Base-by-base conservation (phyloP, 768 basidiomycete genomes). In the Pleurotus salmoneostramineus region DNA sequence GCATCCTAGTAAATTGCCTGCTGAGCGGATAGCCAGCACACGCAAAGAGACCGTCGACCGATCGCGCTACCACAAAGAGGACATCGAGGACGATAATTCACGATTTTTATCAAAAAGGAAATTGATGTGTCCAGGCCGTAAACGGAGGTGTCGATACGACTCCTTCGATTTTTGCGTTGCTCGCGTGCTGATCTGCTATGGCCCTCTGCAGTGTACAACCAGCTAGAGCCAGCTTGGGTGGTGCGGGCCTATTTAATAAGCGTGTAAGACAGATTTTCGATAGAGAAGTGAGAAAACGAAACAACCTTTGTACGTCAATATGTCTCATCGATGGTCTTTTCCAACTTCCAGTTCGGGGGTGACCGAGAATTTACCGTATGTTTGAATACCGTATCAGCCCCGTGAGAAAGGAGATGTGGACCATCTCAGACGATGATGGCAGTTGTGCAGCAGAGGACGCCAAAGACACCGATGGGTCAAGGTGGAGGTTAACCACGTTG, bases 1-100 rank as follows among this genome's bases (percentile, higher is more conserved):
- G 36, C 40, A 21, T 42, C 52, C 31, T 17, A 55, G 43, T 6
- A 17, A 14, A 42, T 12, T 37, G 12, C 52, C 52, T 35, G 33
- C 36, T 51, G 17, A 32, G 48, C 27, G 21, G 27, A 32, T 3
- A 40, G n/a, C 37, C n/a, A 40, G n/a, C 37, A 8, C 15, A 11
- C 6, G 48, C 33, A 10, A 11, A 2, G 6, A 49, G 15, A 49
- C 10, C 10, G 7, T 6, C 32, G 17, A 43, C 21, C 21, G 40
- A 31, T 55, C 52, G 32, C 36, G n/a, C 8, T 14, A 43, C 52
- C 52, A 14, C 52, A 31, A 55, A 33, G 8, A 27, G 40, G 52
- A 55, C 52, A 32, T 55, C 52, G 52, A 55, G 52, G 40, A 42
- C 5, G 27, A 31, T 55, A 42, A 15, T n/a, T 43, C 21, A 40